Base-by-base conservation (phyloP, 768 basidiomycete genomes). In the Tulasnella sp. region DNA sequence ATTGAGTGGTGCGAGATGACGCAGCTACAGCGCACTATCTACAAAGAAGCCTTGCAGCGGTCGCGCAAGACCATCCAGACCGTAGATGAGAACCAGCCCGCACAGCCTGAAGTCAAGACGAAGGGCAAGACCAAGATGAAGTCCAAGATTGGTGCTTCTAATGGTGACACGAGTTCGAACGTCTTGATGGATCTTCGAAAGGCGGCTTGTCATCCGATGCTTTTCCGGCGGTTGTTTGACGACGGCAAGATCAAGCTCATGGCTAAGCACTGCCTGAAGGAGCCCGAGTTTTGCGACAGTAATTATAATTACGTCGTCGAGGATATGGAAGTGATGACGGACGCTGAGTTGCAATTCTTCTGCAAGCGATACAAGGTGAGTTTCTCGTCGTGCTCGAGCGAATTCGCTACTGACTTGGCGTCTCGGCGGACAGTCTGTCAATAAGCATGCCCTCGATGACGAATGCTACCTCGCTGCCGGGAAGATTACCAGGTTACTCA, bases 181-280 rank as follows among this genome's bases (percentile, higher is more conserved):
- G 91, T 99, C 52, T 75, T 99, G 34, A 98, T 98, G 90, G 93
- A 96, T 65, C 76, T 99, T 14, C 81, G 96, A 31, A 99, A 99
- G 69, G 96, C 96, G 2, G 85, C 94, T 2, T 84, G 82, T 29
- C 96, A 99, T 71, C 94, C 96, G 2, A 87, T 98, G 84, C 76
- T 99, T 15, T 99, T 99, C 76, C 78, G 96, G 31, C 81, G 77
- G 36, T 75, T 75, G 4, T 99, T 88, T 68, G 82, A 83, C 15
- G 87, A 96, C 66, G 77, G 81, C 19, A 79, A 72, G 42, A 69
- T 99, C 62, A 75, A 77, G 21, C 73, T 78, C 1, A 82, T 98
- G 61, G 80, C 94, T 6, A 87, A 79, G 65, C 80, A 83, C 50
- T 75, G 96, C 50, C 69, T 98, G 67, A 89, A 89, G 67, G 94